Conservation (phyloP, 129 eudicot species). For the Saposhnikovia divaricata region DNA sequence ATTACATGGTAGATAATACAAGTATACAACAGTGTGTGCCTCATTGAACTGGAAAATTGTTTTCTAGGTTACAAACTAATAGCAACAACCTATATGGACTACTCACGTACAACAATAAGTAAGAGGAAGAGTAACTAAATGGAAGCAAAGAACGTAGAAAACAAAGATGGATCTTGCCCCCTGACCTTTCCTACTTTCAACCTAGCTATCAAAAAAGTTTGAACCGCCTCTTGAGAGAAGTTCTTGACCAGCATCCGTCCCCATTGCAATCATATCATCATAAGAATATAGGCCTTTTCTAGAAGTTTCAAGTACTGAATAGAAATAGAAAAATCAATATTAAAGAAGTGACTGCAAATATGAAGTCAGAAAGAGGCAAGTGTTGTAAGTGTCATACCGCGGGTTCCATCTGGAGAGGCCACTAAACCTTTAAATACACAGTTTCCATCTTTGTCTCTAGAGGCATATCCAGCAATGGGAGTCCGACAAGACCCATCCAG, state of each 20-base stretch:
- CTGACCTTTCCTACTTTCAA: neutral
- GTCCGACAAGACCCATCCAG: conserved; percentile 93
- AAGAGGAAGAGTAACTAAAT: conserved; percentile 2
- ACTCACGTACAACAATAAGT: neutral
- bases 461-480: conserved; percentile 90
- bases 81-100: conserved; percentile 12
- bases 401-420: conserved; percentile 84
- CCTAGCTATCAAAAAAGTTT: conserved; percentile 64
- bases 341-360: neutral
- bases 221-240: conserved; percentile 80
- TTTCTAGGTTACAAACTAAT: conserved; percentile 13
- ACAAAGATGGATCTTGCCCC: neutral
- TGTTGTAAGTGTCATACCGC: neutral
- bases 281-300: conserved; percentile 58
- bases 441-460: conserved; percentile 59
- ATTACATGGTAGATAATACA: neutral
- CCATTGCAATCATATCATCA: conserved; percentile 85
- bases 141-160: conserved; percentile 8
- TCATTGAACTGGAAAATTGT: conserved; percentile 1
- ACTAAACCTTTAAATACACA: conserved; percentile 78
- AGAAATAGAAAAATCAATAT: neutral
- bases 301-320: conserved; percentile 73
- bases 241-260: conserved; percentile 92
- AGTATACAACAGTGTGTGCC: neutral
- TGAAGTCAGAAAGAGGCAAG: neutral